Evolutionary conservation across 2,329 filamentous ascomycete genomes (phyloP), one percentile per base, ranked within the genome.

Genomic region (Thermoascus crustaceus): DNA sequence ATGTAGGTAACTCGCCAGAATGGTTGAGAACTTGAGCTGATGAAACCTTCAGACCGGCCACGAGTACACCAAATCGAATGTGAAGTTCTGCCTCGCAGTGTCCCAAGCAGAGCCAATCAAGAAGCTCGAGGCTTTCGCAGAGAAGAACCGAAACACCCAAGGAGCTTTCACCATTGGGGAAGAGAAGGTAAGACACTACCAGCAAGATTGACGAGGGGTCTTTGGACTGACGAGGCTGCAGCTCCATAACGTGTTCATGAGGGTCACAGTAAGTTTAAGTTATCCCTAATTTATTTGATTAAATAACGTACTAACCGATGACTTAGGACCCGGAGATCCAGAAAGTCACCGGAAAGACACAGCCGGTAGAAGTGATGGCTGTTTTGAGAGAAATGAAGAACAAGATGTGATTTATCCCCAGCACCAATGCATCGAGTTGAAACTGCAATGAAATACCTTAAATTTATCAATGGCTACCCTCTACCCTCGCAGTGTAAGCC

Each of bases 171-270:
- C 89, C 0, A 96, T 98, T 61, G 88, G 82, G 0, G 87, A 98
- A 54, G 91, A 98, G 66, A 96, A 96, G 80, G 85, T 85, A 61
- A 38, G 62, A 49, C 24, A 4, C 8, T 19, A 13, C 41, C 50
- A 31, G 50, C 17, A 30, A 26, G 18, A 23, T 22, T 4, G n/a
- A 30, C 19, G 13, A 8, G n/a, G 11, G 34, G 26, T 18, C 6
- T 30, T 22, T 14, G 14, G 16, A 24, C 41, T 36, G 34, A 35
- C 10, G 5, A 17, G n/a, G 20, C 21, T 25, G 7, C 44, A 89
- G 84, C 68, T 84, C 65, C 87, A 96, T 61, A 98, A 98, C 53
- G 85, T 94, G 2, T 98, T 98, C 54, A 96, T 98, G 91, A 76
- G 84, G 47, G 73, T 93, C 22, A 71, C 82, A 49, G 83, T 85